Percentiles rank a stretch among this genome's conserved stretches.
These are phyloP conservation scores for Pseudocercospora eumusae DNA, from an alignment of 2,329 filamentous ascomycete species.

Conservation along the genomic window DNA sequence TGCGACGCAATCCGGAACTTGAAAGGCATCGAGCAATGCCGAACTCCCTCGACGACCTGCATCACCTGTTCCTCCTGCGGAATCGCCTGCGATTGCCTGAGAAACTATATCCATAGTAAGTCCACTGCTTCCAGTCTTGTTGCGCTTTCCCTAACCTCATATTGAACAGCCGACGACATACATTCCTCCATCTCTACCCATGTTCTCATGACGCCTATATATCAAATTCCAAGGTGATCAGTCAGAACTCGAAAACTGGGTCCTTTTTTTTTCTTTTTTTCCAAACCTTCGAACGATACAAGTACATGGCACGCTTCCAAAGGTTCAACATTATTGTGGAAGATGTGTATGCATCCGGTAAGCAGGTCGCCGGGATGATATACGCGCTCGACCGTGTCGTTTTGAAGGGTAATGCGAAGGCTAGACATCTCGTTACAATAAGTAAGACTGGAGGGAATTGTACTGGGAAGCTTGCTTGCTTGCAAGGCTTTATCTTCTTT, in stretches of 20 bases:
- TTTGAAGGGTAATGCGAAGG: conserved; percentile 1
- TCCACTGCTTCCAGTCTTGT: neutral
- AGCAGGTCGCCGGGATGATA: conserved; percentile 12
- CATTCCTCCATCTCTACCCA: neutral
- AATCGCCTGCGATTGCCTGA: neutral
- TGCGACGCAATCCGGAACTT: conserved; percentile 13
- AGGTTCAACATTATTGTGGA: neutral
- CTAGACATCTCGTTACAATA: neutral
- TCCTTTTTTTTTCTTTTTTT: no score
- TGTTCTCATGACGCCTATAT: no score
- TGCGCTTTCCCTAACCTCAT: neutral
- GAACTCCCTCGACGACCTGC: neutral
- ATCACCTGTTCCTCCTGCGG: neutral
- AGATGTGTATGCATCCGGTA: conserved; percentile 5
- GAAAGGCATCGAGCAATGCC: conserved; percentile 10
- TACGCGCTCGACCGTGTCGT: neutral
- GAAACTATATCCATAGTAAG: neutral
- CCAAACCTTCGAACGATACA: conserved; percentile 1
- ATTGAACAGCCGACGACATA: neutral
- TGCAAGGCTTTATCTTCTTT: neutral
- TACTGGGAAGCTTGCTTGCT: neutral
- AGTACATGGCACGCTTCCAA: neutral
- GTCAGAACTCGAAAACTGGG: no score
- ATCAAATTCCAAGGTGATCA: no score
- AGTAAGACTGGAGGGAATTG: neutral